These are phyloP conservation scores for Pestalotiopsis sp. DNA, from an alignment of 2,329 filamentous ascomycete species.

Conservation along the genomic window DNA sequence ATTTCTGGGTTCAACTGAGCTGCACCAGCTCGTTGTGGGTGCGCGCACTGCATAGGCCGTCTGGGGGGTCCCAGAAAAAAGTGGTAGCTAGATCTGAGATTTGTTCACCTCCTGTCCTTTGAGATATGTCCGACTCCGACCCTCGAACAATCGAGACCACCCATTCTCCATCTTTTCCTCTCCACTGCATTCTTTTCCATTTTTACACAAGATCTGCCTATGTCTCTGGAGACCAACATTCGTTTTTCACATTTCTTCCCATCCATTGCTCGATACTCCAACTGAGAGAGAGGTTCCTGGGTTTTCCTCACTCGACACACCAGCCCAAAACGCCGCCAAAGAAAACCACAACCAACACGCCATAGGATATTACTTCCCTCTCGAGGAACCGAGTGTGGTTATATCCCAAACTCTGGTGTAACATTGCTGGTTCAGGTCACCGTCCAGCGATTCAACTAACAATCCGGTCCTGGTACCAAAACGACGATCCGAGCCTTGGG, in stretches of 20 bases:
- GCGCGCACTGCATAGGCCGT: neutral
- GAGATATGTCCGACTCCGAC: neutral
- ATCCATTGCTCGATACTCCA: neutral
- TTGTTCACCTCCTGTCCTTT: conserved; percentile 4
- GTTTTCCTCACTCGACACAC: neutral
- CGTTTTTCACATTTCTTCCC: neutral
- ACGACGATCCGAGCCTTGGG: neutral
- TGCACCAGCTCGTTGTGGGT: neutral
- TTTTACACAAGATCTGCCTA: neutral
- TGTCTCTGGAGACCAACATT: neutral
- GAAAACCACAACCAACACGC: neutral
- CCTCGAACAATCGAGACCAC: conserved; percentile 7
- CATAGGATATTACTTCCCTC: neutral
- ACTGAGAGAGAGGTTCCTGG: neutral
- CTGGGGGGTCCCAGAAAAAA: neutral
- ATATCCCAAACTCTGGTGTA: neutral
- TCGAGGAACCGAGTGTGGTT: neutral
- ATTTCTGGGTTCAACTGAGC: neutral
- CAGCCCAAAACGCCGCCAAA: neutral
- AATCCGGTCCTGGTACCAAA: neutral
- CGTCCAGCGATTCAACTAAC: neutral
- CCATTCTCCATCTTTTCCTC: conserved; percentile 4
- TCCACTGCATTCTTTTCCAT: conserved; percentile 1
- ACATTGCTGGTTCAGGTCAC: neutral
- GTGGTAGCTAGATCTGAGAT: neutral